Base-by-base conservation (phyloP, 495 filamentous ascomycete genomes). In the Pyrenula massariospora region DNA sequence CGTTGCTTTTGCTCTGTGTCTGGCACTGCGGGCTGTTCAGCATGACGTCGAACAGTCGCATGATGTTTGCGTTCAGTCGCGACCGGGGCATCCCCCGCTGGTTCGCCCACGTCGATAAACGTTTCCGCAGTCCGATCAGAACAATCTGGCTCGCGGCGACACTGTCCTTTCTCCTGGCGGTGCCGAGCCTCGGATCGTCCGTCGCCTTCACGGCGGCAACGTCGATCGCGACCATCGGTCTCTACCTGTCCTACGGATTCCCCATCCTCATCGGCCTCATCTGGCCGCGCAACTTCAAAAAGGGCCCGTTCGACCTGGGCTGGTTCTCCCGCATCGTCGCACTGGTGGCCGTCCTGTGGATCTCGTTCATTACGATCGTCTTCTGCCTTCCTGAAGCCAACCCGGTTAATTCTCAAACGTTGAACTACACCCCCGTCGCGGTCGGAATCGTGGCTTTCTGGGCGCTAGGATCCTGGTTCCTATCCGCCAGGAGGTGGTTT, bases 371-470 rank as follows among this genome's bases (percentile, higher is more conserved):
- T 56, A 73, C 73, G 21, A 71, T 84, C 31, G 69, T 86, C 12
- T 86, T 86, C 66, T 86, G 83, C 63, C 73, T 86, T 59, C 83
- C 83, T 0, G 77, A 79, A 1, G 70, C 70, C 12, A 73, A 85
- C 50, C 84, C 82, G 1, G 82, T 85, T 22, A 78, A 73, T 1
- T 72, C 68, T 8, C 69, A 77, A 59, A 83, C 76, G 22, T 67
- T 86, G 60, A 84, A 84, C 63, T 86, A 86, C 61, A 84, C 83
- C 0, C 77, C 80, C 5, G 83, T 84, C 0, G 83, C 84, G 1
- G 76, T 82, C 21, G 83, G 78, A 1, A 84, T 86, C 56, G 74
- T 82, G 52, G 67, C 68, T 12, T 66, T 83, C 23, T 76, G 66
- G 56, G 60, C 65, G 2, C 60, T 75, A 10, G 67, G 66, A 2